phyloP scores from a whole-genome alignment of 495 filamentous ascomycete genomes.

The Antarctomyces pellizariae region DNA sequence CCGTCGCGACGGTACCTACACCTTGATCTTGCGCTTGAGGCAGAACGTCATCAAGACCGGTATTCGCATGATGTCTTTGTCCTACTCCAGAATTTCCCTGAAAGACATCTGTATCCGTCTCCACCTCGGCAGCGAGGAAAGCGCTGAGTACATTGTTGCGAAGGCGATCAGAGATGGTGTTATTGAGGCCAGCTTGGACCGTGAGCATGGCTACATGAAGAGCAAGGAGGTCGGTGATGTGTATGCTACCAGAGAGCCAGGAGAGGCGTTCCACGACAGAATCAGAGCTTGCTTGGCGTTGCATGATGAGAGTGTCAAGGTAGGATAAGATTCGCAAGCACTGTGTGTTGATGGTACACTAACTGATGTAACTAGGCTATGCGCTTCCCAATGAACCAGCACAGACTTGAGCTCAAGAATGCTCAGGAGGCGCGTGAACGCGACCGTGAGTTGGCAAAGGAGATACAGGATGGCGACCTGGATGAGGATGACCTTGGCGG shows the following conservation, averaged over 20 bases:
- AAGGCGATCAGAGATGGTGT: constrained; percentile 97
- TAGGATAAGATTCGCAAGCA: constrained; percentile 18
- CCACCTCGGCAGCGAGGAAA: constrained; percentile 81
- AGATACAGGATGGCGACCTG: constrained; percentile 94
- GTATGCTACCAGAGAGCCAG: constrained; percentile 85
- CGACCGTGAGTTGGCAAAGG: constrained; percentile 90
- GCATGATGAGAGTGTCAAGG: constrained; percentile 96
- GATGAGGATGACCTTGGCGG: constrained; percentile 94
- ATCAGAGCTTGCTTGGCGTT: constrained; percentile 75
- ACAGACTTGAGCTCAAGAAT: constrained; percentile 91
- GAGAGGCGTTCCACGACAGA: constrained; percentile 90
- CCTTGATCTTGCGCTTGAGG: constrained; percentile 73
- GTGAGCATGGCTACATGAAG: constrained; percentile 94
- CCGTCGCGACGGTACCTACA: constrained; percentile 85
- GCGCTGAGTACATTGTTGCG: constrained; percentile 94
- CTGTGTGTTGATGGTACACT: constrained; percentile 5
- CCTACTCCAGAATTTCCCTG: constrained; percentile 92
- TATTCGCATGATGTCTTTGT: constrained; percentile 95
- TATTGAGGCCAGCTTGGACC: constrained; percentile 85
- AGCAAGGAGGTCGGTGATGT: constrained; percentile 89
- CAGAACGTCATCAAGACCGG: constrained; percentile 99
- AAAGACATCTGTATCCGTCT: constrained; percentile 92
- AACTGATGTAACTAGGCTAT: constrained; percentile 40
- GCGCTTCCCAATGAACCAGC: constrained; percentile 98
- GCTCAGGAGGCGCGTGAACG: constrained; percentile 91